Conservation (phyloP, 2,329 filamentous ascomycete species). For the Allantophomopsis lycopodina region DNA sequence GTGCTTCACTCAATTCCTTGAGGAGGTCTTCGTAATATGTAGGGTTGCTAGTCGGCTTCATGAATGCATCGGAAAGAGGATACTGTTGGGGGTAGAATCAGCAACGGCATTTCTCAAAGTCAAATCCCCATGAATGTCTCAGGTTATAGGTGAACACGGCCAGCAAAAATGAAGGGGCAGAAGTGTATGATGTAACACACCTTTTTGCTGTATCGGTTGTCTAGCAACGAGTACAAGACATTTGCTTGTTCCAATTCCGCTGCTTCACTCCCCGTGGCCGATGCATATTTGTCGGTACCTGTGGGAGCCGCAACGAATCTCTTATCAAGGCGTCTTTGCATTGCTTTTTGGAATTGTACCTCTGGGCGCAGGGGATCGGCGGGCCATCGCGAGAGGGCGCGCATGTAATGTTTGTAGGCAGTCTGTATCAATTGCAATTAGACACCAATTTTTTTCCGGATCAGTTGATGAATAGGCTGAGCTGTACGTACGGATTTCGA, state of each 20-base stretch:
- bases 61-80: conserved; percentile 31
- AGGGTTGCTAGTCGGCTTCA: conserved; percentile 47
- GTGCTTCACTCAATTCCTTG: conserved; percentile 48
- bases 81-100: conserved; percentile 21
- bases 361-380: conserved; percentile 49
- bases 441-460: not conserved
- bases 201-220: conserved; percentile 42
- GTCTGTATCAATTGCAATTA: conserved; percentile 17
- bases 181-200: conserved; percentile 20
- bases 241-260: conserved; percentile 42
- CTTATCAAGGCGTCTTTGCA: conserved; percentile 29
- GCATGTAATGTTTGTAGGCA: conserved; percentile 31
- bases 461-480: not conserved
- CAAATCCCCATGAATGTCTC: not conserved
- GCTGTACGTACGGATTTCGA: conserved; percentile 15
- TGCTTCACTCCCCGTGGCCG: conserved; percentile 20
- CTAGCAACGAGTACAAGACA: conserved; percentile 42
- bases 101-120: not conserved
- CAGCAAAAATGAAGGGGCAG: not conserved
- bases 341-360: conserved; percentile 43
- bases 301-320: conserved; percentile 9
- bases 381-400: conserved; percentile 44
- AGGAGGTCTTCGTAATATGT: conserved; percentile 49
- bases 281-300: conserved; percentile 2
- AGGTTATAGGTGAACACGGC: not conserved